Evolutionary conservation across 371 early-diverging fungal species (phyloP), one percentile per base, ranked within the genome.

Genomic region (Mucor ambiguus): DNA sequence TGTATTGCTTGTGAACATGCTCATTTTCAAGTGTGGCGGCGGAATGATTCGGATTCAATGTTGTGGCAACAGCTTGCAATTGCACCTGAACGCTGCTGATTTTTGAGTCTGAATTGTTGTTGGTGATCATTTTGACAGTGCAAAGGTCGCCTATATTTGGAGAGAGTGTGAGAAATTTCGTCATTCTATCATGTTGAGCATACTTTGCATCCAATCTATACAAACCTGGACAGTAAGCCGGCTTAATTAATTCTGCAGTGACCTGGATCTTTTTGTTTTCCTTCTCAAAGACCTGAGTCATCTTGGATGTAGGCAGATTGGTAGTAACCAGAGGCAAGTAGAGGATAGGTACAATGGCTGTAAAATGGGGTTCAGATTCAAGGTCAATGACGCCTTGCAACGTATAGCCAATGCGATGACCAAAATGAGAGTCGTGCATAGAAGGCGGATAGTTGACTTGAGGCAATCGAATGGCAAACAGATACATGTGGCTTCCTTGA

Each of bases 381-480:
- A 68, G 43, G 33, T 77, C 76, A 41, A 79, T 52, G 37, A 73
- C 70, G 11, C 73, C 82, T 69, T 79, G 77, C 16, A 81, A 65
- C 11, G 68, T 70, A 46, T 81, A 81, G 30, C 65, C 58, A 35
- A 81, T 67, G 37, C 61, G 69, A 48, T 77, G 76, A 24, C 71
- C 74, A 33, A 78, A 61, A 46, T 69, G 66, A 14, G 68, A 64
- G n/a, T 76, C 74, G 32, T 64, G 69, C 48, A 81, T 73, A 0
- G 82, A 75, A 4, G 82, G 79, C 18, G 82, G 82, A 38, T 79
- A 81, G 52, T 81, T 81, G 2, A 70, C 70, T 37, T 75, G 64
- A 59, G 82, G 82, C 18, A 81, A 22, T 38, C 75, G 69, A 57
- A 81, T 72, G 24, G 79, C 79, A 70, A 81, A 81, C 30, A 81